Base-by-base conservation (phyloP, 1,139 yeast species). In the Yamadazyma diddensiae region DNA sequence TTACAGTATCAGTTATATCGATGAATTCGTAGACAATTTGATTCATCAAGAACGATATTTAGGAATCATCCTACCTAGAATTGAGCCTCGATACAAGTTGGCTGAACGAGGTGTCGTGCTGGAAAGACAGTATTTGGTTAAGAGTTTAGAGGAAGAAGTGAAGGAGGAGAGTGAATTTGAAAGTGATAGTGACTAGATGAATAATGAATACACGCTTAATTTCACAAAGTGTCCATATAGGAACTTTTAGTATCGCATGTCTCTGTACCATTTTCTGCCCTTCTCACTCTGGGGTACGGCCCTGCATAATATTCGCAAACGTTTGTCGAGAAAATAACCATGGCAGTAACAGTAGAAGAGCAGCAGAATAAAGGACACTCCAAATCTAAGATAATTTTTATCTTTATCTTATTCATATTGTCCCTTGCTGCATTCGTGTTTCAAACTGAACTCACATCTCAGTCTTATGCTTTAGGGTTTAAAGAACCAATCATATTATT, bases 381-480 rank as follows among this genome's bases (percentile, higher is more conserved):
- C 2, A 55, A 45, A 33, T 48, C 61, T 0, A 79, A 79, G 49
- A 50, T 79, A 24, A 43, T 62, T 6, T 74, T 76, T 38, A 82
- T 87, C 3, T 66, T 70, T 3, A 52, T 68, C 1, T 71, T 88
- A 6, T 78, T 86, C 38, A 30, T 77, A 4, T 42, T 80, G 6
- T 79, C 94, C 3, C 56, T 86, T 42, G 47, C 75, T 5, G 54
- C 87, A 6, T 87, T 86, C 57, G 88, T 86, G 2, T 52, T 72
- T 6, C 95, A 86, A 53, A 86, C 95, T 0, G 95, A 86, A 55
- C 65, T 81, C 40, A 86, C 95, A 1, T 76, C 88, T 4, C 81
- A 79, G 37, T 70, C 86, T 5, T 83, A 86, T 48, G 63, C 69
- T 24, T 55, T 65, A 3, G 73, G 70, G 6, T 85, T 79, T 52